A percentile compares a stretch with the other conserved stretches of the same genome.
Evolutionary conservation across 106 monocot species (phyloP).

Genomic region (Allium cepa): DNA sequence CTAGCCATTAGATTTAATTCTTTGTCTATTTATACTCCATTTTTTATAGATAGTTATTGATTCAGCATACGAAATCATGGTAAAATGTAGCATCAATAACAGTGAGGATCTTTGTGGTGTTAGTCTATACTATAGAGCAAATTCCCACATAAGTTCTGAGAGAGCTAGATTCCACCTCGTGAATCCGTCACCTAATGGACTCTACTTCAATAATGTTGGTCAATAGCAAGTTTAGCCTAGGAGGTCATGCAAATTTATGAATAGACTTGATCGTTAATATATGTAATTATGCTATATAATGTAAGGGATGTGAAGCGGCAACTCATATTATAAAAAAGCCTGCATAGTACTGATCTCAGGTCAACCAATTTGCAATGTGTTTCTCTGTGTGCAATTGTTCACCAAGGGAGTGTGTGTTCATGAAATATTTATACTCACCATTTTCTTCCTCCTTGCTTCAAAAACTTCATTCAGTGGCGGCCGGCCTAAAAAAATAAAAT

Average conservation of each 20-base stretch:
- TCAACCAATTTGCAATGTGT: background rate
- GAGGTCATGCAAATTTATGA: too few species aligned
- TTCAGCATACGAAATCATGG: background rate
- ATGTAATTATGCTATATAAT: background rate
- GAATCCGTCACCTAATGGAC: background rate
- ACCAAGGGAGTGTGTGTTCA: background rate
- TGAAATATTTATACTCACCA: background rate
- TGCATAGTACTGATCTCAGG: background rate
- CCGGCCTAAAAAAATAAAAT: background rate
- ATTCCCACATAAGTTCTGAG: background rate
- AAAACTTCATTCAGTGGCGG: slow-evolving; percentile 6
- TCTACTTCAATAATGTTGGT: too few species aligned
- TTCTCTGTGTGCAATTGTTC: too few species aligned
- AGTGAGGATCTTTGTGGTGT: background rate
- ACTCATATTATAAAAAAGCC: background rate
- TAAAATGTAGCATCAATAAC: background rate
- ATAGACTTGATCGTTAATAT: too few species aligned
- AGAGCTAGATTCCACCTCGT: background rate
- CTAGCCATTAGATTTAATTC: background rate
- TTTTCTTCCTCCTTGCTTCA: slow-evolving; percentile 6
- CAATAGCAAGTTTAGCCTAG: too few species aligned
- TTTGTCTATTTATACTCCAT: background rate
- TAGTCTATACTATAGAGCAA: too few species aligned
- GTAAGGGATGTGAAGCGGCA: background rate
- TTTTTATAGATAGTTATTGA: background rate